Conservation (phyloP, 192 early-diverging fungal species). For the Hyaloraphidium curvatum region DNA sequence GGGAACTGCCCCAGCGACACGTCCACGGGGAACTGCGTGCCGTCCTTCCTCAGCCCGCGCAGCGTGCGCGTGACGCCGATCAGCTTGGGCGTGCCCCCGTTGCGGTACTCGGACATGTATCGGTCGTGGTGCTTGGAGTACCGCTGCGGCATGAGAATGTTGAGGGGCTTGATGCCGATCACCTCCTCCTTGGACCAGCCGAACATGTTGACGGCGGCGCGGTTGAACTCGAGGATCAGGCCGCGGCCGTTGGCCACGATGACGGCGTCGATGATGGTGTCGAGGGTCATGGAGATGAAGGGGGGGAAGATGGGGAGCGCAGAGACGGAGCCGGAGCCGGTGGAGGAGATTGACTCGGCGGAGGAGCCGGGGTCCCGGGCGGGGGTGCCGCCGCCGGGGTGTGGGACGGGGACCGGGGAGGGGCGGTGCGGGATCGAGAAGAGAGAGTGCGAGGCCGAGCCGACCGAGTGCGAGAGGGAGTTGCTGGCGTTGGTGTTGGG, state of each 20-base stretch:
- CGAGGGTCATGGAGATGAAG: not conserved
- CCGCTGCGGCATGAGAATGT: not conserved
- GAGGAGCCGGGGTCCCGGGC: too few species aligned
- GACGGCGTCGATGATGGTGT: slow-evolving; percentile 1
- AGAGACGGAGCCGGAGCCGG: too few species aligned
- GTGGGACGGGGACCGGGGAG: too few species aligned
- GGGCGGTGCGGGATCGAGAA: too few species aligned
- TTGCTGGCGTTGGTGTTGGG: too few species aligned
- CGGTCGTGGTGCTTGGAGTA: not conserved
- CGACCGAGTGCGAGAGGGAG: too few species aligned
- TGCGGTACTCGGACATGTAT: not conserved
- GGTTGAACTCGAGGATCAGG: slow-evolving; percentile 1
- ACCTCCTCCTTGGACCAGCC: not conserved
- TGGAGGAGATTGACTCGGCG: too few species aligned
- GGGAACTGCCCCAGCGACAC: not conserved
- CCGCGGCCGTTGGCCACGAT: not conserved
- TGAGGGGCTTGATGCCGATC: not conserved
- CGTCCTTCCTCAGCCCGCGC: not conserved
- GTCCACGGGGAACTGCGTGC: not conserved
- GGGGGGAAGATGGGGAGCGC: too few species aligned
- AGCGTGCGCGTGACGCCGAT: not conserved
- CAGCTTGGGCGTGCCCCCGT: not conserved
- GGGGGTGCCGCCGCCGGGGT: too few species aligned
- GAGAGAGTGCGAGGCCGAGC: too few species aligned
- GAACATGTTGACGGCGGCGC: not conserved